Base-by-base conservation (phyloP, 2,329 filamentous ascomycete species). In the Aciculosporium take region DNA sequence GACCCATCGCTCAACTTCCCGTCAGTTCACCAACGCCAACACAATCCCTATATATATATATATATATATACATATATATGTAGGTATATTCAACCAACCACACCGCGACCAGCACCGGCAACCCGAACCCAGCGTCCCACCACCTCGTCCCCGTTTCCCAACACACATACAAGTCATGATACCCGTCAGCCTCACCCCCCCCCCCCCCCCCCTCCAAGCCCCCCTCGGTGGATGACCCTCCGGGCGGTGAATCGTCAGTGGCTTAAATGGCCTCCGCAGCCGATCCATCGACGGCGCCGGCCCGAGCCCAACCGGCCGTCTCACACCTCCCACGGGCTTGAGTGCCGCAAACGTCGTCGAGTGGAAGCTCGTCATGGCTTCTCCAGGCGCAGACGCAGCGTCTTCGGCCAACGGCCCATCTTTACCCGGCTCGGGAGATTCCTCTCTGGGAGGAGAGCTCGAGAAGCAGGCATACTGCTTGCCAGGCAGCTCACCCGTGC, bases 401-500 rank as follows among this genome's bases (percentile, higher is more conserved):
- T 54, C 53, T 15, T 55, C 47, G 1, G 47, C 51, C 5, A 46
- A 37, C 13, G 53, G 39, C n/a, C 54, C 46, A 9, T 47, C 46
- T 9, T 54, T 49, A 23, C 30, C 7, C 5, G 48, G 45, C 15
- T 50, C 46, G 4, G 50, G 49, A 5, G 51, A 51, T 3, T 46
- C 25, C 2, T 55, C 53, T n/a, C 54, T 52, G 3, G 62, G 55
- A 4, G 74, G 72, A 15, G 74, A 74, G 56, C 74, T 78, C 0
- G 73, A 77, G 51, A 78, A 76, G 46, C 67, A 70, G 1, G 65
- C 55, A 48, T 84, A 81, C 7, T 60, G 58, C 39, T 67, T 69
- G 41, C 56, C 58, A 2, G 58, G 55, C 7, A 47, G 52, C 4
- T 48, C 49, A 2, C 53, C 48, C 6, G 56, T 50, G 29, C 50